Base-by-base conservation (phyloP, 192 early-diverging fungal species). In the Coemansia sp. region DNA sequence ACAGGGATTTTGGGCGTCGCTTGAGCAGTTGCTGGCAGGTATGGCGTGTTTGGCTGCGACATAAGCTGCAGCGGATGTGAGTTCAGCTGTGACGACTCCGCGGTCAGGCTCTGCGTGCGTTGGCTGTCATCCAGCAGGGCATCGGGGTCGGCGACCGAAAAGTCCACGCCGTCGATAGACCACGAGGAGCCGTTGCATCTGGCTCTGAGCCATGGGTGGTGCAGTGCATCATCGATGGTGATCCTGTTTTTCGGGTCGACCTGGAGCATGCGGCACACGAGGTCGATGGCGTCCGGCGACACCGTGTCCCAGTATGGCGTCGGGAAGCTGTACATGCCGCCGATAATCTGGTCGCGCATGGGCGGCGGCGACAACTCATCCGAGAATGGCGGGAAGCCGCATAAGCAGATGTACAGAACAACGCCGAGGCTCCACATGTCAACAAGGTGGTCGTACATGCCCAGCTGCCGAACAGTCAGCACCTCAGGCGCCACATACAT, bases 371-470 rank as follows among this genome's bases (percentile, higher is more conserved):
- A 81, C 82, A 68, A 71, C 72, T 73, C 89, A 71, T 70, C 87
- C 23, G 72, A 84, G 70, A 98, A 98, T 28, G 95, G 95, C 25
- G 92, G 92, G 67, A 87, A 90, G 6, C 95, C 93, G 71, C 91
- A 95, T 7, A 98, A 82, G 53, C 90, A 90, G 61, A 95, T 91
- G 74, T 96, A 98, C n/a, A 95, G 86, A 42, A 97, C 94, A 0
- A 96, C 95, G 9, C 96, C 96, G 13, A 95, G 74, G 52, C 91
- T 93, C 96, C 96, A 98, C 83, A 98, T 84, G 67, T 98, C 96
- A 13, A 95, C 90, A 39, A 33, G 87, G 84, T 75, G 94, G 93
- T 40, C 74, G 82, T 79, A 84, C 87, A 74, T 66, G 66, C 90
- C 93, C 56, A 88, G 87, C 85, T 61, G 72, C 75, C 72, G 86